Base-by-base conservation (phyloP, 75 land plant genomes). In the Pseudotsuga menziesii region DNA sequence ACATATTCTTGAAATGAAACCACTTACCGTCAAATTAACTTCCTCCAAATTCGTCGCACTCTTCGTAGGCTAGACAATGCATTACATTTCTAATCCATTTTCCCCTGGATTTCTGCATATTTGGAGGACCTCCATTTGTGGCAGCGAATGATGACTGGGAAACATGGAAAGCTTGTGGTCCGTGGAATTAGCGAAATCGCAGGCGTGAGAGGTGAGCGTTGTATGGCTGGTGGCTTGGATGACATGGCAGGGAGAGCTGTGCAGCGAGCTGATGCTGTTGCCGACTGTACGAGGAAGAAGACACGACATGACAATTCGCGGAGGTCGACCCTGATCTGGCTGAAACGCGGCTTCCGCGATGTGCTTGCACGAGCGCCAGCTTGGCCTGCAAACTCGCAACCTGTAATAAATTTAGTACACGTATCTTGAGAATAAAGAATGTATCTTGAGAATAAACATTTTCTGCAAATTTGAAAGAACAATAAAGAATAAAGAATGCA, bases 361-460 rank as follows among this genome's bases (percentile, higher is more conserved):
- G 70, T 6, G 70, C 70, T 19, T 66, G 70, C 6, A 66, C 70
- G 20, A 16, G 15, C 0, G 70, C 70, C 41, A 66, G 19, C 70
- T 66, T 39, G 20, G 70, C 70, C 32, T 66, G 70, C 17, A 66
- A 66, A 5, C 70, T 66, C 5, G 70, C 70, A 66, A 66, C 70
- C 70, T 66, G 70, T 20, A 66, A 66, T 5, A 15, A 19, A 20
- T 29, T 29, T 29, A 16, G 35, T 6, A 35, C 41, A 36, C 4
- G 2, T 2, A 32, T 12, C 2, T 32, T 35, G 19, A 2, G n/a
- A 13, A 17, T 63, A 29, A 1, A 11, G n/a, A n/a, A n/a, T n/a
- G n/a, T 2, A 27, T 15, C 26, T 4, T n/a, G n/a, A n/a, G 16
- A 1, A n/a, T 13, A 27, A 15, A 12, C 2, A 62, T 9, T 26